Conservation (phyloP, 139 green algal species). For the Gonium pectorale region DNA sequence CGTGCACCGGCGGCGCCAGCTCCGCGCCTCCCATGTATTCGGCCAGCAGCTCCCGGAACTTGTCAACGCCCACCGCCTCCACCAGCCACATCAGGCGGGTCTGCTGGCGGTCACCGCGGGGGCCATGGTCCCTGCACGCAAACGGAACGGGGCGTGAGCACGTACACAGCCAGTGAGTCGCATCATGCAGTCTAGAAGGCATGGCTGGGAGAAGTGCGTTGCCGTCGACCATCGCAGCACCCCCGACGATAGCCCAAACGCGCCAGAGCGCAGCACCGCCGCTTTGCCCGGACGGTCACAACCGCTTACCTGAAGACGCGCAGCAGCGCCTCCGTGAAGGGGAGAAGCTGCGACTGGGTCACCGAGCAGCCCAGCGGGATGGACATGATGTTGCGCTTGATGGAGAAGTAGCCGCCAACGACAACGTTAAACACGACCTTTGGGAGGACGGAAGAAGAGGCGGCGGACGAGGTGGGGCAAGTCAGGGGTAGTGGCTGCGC, state of each 20-base stretch:
- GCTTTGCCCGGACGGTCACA: too few relatives aligned
- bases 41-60: constrained; percentile 72
- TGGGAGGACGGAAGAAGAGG: neutral
- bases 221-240: too few relatives aligned
- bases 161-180: too few relatives aligned
- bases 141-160: too few relatives aligned
- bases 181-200: too few relatives aligned
- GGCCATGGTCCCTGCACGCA: constrained; percentile 89
- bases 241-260: too few relatives aligned
- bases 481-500: too few relatives aligned
- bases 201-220: too few relatives aligned
- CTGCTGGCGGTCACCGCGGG: constrained; percentile 90
- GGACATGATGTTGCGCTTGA: constrained; percentile 92
- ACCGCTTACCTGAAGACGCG: constrained; percentile 84
- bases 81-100: constrained; percentile 96
- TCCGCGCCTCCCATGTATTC: constrained; percentile 80
- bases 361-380: constrained; percentile 91
- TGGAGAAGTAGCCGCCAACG: constrained; percentile 96
- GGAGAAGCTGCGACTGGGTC: constrained; percentile 77
- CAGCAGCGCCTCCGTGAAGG: constrained; percentile 84
- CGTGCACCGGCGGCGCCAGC: constrained; percentile 60
- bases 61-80: constrained; percentile 85
- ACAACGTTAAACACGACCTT: constrained; percentile 63
- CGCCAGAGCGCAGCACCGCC: too few relatives aligned
- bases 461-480: neutral